These are phyloP conservation scores for Globisporangium orthogonon DNA, from an alignment of 352 stramenopile genomes.

Conservation along the genomic window DNA sequence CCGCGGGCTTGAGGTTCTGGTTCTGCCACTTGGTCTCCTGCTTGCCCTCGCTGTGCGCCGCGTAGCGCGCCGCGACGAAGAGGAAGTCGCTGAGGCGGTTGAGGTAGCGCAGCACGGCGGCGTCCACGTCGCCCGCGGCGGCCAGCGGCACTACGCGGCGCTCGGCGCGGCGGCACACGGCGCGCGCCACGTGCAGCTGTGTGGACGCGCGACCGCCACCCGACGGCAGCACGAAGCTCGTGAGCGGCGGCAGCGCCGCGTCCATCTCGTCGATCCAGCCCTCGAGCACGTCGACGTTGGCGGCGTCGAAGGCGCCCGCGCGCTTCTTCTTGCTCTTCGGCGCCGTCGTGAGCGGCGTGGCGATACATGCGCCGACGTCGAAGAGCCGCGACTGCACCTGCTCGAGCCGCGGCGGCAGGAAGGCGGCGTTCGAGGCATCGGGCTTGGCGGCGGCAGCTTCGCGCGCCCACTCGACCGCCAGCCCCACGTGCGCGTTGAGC, in stretches of 20 bases:
- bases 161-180: constrained; percentile 84
- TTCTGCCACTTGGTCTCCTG: constrained; percentile 79
- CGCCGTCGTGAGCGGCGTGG: constrained; percentile 68
- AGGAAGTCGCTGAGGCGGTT: constrained; percentile 87
- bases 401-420: constrained; percentile 58
- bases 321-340: constrained; percentile 62
- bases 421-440: constrained; percentile 12
- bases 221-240: constrained; percentile 84
- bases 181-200: constrained; percentile 81
- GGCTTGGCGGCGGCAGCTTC: constrained; percentile 7
- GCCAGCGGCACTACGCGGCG: constrained; percentile 78
- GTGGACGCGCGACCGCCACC: constrained; percentile 70
- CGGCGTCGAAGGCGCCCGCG: constrained; percentile 48
- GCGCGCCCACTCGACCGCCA: constrained; percentile 52
- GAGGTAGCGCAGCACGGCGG: constrained; percentile 71
- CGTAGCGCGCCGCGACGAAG: constrained; percentile 74
- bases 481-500: constrained; percentile 77
- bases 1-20: constrained; percentile 52
- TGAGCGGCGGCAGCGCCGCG: constrained; percentile 65
- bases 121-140: constrained; percentile 59
- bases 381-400: constrained; percentile 89
- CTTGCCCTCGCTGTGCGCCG: constrained; percentile 53
- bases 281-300: constrained; percentile 64
- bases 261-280: constrained; percentile 89
- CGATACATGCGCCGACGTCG: constrained; percentile 86